Evolutionary conservation across 148 eudicot species (phyloP).

Genomic region (Amaranthus palmeri): DNA sequence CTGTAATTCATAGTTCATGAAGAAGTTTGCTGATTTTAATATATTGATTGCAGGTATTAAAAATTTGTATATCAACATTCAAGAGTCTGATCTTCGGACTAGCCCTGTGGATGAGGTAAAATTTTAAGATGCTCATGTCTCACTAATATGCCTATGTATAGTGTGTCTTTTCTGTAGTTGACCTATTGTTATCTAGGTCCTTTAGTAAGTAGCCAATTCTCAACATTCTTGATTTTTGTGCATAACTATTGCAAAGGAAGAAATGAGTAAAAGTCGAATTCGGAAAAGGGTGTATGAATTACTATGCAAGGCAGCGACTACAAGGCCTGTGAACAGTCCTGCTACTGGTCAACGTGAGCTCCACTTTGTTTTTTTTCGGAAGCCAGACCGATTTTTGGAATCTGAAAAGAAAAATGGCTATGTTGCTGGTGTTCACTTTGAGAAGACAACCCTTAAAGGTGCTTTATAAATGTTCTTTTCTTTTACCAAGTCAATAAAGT

Average conservation of each 20-base stretch:
- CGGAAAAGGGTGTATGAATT: conserved; percentile 73
- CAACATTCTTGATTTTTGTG: background rate
- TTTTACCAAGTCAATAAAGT: background rate
- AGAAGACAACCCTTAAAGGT: conserved; percentile 87
- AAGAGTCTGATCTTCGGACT: conserved; percentile 65
- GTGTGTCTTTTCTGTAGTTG: background rate
- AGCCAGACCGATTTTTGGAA: conserved; percentile 58
- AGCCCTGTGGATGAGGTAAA: conserved; percentile 81
- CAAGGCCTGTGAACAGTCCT: conserved; percentile 29
- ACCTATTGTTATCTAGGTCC: background rate
- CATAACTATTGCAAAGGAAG: conserved; percentile 60
- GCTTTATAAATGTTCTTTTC: conserved; percentile 1
- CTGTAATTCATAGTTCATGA: background rate
- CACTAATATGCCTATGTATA: background rate
- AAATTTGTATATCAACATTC: conserved; percentile 50
- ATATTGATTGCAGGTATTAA: conserved; percentile 52
- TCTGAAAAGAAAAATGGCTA: conserved; percentile 53
- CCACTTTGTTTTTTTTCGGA: conserved; percentile 86
- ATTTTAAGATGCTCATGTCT: background rate
- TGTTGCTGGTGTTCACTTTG: conserved; percentile 62
- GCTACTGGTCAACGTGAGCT: conserved; percentile 68
- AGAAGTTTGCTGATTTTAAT: background rate
- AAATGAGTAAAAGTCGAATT: conserved; percentile 74
- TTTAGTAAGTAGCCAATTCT: background rate
- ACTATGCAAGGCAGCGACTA: conserved; percentile 63